Percentiles rank a stretch among this genome's conserved stretches.
Conservation (phyloP, 2,329 filamentous ascomycete genomes). For the Alternaria sp. region DNA sequence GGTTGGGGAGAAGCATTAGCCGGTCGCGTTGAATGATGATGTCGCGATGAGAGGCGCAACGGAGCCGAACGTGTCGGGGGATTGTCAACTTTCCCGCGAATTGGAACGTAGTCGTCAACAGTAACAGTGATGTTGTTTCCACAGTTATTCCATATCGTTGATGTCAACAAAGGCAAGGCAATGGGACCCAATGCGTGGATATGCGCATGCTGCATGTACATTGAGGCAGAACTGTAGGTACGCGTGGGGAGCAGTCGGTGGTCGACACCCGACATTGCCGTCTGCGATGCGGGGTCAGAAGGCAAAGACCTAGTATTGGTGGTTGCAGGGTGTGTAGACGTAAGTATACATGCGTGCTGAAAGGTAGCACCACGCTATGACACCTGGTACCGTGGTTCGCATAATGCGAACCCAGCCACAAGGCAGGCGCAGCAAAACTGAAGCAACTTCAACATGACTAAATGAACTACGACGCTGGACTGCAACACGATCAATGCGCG, state of each 20-base stretch:
- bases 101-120: background rate
- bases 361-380: conserved; percentile 4
- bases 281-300: conserved; percentile 7
- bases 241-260: conserved; percentile 1
- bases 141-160: background rate
- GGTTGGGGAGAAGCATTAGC: conserved; percentile 1
- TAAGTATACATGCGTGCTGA: background rate
- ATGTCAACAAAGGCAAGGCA: background rate
- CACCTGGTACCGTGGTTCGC: conserved; percentile 14
- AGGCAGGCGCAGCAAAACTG: conserved; percentile 1
- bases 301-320: conserved; percentile 3
- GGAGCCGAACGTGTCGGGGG: background rate
- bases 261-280: conserved; percentile 7
- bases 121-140: background rate
- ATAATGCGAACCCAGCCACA: conserved; percentile 14
- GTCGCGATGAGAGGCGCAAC: background rate
- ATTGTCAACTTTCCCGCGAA: background rate
- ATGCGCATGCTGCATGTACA: background rate
- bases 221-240: background rate
- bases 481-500: conserved; percentile 15
- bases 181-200: conserved; percentile 1
- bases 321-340: conserved; percentile 1
- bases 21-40: background rate
- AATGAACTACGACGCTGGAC: conserved; percentile 7
- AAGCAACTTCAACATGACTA: conserved; percentile 1